phyloP scores from a whole-genome alignment of 73 alveolate species.

The Paramecium pentaurelia region DNA sequence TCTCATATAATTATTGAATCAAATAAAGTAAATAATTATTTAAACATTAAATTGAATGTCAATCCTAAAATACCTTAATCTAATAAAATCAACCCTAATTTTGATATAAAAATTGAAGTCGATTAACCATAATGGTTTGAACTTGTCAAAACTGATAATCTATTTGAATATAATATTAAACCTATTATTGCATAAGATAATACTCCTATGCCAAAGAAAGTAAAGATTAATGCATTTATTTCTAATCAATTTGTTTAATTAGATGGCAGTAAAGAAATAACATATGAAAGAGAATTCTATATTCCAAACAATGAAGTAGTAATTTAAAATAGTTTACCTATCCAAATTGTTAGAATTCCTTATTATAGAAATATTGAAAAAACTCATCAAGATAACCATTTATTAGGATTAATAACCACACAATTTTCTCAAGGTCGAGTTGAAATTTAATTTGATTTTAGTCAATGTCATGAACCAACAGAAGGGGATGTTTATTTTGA shows the following conservation, averaged over 20 bases:
- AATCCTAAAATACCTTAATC: background rate
- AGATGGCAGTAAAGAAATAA: background rate
- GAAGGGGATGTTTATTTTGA: background rate
- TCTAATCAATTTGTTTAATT: background rate
- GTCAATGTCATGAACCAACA: background rate
- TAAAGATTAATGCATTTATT: background rate
- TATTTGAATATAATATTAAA: background rate
- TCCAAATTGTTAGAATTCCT: background rate
- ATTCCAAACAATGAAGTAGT: background rate
- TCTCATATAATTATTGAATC: background rate
- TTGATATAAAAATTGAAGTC: background rate
- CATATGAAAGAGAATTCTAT: background rate
- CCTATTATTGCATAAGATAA: background rate
- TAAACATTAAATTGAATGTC: background rate
- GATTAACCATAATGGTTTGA: background rate
- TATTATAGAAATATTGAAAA: background rate
- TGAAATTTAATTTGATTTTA: background rate
- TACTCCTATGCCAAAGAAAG: conserved; percentile 8
- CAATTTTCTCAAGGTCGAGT: background rate
- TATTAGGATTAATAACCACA: background rate
- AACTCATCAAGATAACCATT: background rate
- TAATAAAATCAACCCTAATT: background rate
- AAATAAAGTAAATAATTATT: background rate
- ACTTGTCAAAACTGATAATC: background rate
- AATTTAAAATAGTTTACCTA: background rate